Evolutionary conservation across 768 basidiomycete species (phyloP), one percentile per base, ranked within the genome.

Genomic region (Psilocybe subaeruginosa): DNA sequence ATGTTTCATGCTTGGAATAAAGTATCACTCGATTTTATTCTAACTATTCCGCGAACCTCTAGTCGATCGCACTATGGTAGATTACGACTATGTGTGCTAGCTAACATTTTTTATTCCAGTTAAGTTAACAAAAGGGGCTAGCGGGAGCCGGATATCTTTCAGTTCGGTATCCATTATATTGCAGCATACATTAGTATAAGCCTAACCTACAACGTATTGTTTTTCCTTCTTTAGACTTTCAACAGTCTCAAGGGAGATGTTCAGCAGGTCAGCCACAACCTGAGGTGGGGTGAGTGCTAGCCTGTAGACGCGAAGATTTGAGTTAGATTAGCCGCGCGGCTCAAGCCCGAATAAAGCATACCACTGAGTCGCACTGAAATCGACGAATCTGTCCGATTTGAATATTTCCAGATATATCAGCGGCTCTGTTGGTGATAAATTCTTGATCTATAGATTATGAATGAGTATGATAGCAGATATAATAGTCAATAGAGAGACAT

Each of bases 361-460:
- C 49, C 49, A 50, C 12, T 50, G 49, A 30, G 49, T 50, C 29
- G 49, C 49, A 50, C 49, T 50, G 16, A 50, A 50, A 31, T 50
- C 49, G 23, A 50, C 49, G 29, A 50, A 50, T 50, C 49, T 50
- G 12, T 50, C 49, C 3, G 49, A 50, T 31, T 50, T 50, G 29
- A 50, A 50, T 30, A 50, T 50, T 27, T 50, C 49, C 23, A 50
- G 29, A 50, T 50, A 50, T 7, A 50, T 50, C 49, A 50, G 6
- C 14, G 49, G 49, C 29, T 50, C 49, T 29, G 49, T 50, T 8
- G 49, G 49, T 14, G 49, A 50, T 27, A 50, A 31, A 31, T 50
- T 50, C 29, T 50, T 50, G 49, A 50, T 50, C 49, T 50, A 31
- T 14, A 50, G 29, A 1, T 1, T 35, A 35, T 35, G 11, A 11